A percentile compares a stretch with the other conserved stretches of the same genome.
Evolutionary conservation across 176 grass and related monocot species (phyloP).

Genomic region (Aegilops tauschii): DNA sequence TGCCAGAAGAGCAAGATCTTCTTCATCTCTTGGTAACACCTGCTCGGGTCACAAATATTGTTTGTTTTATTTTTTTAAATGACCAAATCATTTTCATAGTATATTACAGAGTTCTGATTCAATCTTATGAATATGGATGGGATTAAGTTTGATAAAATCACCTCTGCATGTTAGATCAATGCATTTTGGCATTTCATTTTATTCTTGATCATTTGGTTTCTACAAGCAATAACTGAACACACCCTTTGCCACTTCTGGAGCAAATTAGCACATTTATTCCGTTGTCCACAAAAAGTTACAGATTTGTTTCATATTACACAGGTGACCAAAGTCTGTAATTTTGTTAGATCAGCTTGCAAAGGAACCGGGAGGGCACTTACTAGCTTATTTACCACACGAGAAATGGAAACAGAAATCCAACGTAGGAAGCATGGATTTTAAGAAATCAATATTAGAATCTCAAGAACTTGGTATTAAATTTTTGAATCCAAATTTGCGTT

Average conservation of each 20-base stretch:
- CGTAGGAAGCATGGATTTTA: background rate
- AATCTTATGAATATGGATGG: background rate
- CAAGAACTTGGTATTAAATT: background rate
- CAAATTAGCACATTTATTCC: background rate
- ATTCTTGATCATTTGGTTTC: background rate
- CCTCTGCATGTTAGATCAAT: background rate
- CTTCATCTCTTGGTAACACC: slow-evolving; percentile 79
- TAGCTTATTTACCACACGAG: background rate
- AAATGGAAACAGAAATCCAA: background rate
- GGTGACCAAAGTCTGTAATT: background rate
- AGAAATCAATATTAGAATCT: background rate
- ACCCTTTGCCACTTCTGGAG: background rate
- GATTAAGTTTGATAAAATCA: background rate
- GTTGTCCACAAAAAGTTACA: background rate
- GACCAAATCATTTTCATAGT: background rate
- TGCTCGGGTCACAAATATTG: background rate
- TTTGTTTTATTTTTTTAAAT: background rate
- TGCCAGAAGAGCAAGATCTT: slow-evolving; percentile 99
- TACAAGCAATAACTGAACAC: background rate
- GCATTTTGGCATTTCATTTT: background rate
- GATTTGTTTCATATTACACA: background rate
- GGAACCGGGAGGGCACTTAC: background rate
- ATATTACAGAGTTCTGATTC: background rate
- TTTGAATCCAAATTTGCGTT: background rate
- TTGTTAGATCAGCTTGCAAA: background rate